A percentile compares a stretch with the other conserved stretches of the same genome.
phyloP scores from a whole-genome alignment of 768 basidiomycete genomes.

The Harrya chromipes region DNA sequence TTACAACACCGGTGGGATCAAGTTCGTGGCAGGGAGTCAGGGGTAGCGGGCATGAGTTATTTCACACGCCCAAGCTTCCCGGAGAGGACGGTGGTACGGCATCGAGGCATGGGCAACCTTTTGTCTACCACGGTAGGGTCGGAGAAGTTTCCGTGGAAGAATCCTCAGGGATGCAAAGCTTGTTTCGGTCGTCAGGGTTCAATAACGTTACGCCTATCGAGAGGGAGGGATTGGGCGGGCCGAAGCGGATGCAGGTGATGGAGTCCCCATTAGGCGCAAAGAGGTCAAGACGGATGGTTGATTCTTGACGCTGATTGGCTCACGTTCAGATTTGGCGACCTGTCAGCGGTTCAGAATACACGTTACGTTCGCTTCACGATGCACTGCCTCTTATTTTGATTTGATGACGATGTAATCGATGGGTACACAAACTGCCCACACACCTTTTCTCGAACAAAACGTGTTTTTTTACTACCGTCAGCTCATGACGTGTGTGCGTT shows the following conservation, averaged over 20 bases:
- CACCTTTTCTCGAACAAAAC: too few relatives aligned
- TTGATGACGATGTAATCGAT: too few relatives aligned
- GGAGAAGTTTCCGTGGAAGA: conserved; percentile 21
- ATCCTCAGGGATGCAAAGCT: conserved; percentile 14
- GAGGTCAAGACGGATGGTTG: conserved; percentile 20
- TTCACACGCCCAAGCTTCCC: conserved; percentile 52
- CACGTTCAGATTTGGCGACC: neutral
- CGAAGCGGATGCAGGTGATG: conserved; percentile 23
- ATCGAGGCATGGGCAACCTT: conserved; percentile 7
- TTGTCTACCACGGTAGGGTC: conserved; percentile 14
- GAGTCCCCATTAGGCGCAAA: conserved; percentile 32
- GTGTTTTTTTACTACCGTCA: too few relatives aligned
- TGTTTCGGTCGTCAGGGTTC: conserved; percentile 10
- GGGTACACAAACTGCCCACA: too few relatives aligned
- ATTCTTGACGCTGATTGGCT: conserved; percentile 8
- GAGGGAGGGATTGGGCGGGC: conserved; percentile 26
- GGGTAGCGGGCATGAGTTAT: conserved; percentile 40
- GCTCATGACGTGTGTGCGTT: neutral
- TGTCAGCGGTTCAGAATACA: too few relatives aligned
- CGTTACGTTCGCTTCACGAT: too few relatives aligned
- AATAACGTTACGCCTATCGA: conserved; percentile 58
- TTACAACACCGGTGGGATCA: conserved; percentile 52
- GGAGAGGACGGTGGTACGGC: conserved; percentile 19
- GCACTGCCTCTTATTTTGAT: too few relatives aligned
- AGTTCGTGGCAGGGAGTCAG: conserved; percentile 18